Conservation (phyloP, 306 rosid species). For the Rubus parviflorus region DNA sequence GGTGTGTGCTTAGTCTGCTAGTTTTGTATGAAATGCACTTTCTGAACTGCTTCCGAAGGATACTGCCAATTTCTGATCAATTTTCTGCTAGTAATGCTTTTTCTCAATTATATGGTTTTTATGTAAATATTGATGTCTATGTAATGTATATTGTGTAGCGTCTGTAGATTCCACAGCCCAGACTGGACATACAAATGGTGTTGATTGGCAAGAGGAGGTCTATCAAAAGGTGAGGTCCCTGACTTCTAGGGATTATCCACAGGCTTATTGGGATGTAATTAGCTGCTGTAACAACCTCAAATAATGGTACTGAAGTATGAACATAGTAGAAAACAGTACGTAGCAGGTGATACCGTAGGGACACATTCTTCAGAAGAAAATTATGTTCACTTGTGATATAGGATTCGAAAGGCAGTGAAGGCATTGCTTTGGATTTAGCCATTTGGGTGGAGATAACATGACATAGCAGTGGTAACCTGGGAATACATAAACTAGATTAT, state of each 20-base stretch:
- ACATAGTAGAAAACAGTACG: not conserved
- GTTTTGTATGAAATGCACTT: not conserved
- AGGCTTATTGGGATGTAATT: not conserved
- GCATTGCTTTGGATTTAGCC: not conserved
- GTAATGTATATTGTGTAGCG: constrained; percentile 41
- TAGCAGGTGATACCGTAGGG: not conserved
- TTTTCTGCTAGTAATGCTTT: not conserved
- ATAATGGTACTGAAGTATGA: not conserved
- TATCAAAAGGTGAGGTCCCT: constrained; percentile 66
- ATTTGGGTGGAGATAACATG: not conserved
- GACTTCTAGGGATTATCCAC: not conserved
- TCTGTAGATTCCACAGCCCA: constrained; percentile 77
- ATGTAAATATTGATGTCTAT: constrained; percentile 8
- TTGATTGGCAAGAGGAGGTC: constrained; percentile 80
- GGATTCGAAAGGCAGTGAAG: not conserved
- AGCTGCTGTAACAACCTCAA: not conserved
- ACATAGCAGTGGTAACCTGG: not conserved
- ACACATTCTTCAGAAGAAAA: not conserved
- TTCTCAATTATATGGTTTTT: not conserved
- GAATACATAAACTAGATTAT: not conserved
- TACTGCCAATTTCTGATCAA: not conserved
- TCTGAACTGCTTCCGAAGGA: too few species aligned
- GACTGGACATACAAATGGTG: constrained; percentile 66
- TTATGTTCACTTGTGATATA: not conserved
- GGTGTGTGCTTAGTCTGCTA: not conserved